Percentiles rank a stretch among this genome's conserved stretches.
phyloP scores from a whole-genome alignment of 75 land plant species.

The Pinus taeda region DNA sequence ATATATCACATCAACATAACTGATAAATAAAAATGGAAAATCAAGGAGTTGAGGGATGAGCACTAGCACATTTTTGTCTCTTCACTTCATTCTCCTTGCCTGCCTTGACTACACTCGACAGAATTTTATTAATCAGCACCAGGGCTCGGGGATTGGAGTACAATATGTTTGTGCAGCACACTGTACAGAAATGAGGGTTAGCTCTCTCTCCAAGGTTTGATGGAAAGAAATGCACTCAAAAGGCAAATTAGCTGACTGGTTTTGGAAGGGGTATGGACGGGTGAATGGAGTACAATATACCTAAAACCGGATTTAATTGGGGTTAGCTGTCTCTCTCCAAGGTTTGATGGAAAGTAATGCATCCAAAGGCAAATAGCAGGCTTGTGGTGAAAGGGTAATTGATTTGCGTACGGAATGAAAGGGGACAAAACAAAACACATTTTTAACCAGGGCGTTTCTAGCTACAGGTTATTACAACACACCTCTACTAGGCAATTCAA shows the following conservation, averaged over 20 bases:
- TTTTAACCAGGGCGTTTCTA: not conserved
- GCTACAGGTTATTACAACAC: not conserved
- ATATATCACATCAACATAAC: not conserved
- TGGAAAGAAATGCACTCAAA: not conserved
- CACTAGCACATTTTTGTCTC: slow-evolving; percentile 43
- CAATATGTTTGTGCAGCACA: not conserved
- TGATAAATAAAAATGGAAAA: not conserved
- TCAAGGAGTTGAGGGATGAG: slow-evolving; percentile 70
- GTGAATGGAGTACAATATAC: not conserved
- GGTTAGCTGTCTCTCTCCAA: not conserved
- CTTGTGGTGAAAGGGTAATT: not conserved
- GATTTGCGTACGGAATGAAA: not conserved
- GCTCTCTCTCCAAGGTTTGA: not conserved
- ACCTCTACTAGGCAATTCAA: slow-evolving; percentile 33
- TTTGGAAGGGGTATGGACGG: not conserved
- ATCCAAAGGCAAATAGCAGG: not conserved
- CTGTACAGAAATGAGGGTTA: not conserved
- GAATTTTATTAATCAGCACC: slow-evolving; percentile 3
- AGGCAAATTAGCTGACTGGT: not conserved
- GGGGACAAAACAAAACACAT: not conserved
- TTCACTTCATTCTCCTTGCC: slow-evolving; percentile 63
- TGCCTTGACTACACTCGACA: slow-evolving; percentile 6
- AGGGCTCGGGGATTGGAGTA: not conserved
- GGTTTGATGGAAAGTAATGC: not conserved
- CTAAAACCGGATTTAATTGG: not conserved